A percentile compares a stretch with the other conserved stretches of the same genome.
phyloP scores from a whole-genome alignment of 768 basidiomycete species.

The Trametes coccinea region DNA sequence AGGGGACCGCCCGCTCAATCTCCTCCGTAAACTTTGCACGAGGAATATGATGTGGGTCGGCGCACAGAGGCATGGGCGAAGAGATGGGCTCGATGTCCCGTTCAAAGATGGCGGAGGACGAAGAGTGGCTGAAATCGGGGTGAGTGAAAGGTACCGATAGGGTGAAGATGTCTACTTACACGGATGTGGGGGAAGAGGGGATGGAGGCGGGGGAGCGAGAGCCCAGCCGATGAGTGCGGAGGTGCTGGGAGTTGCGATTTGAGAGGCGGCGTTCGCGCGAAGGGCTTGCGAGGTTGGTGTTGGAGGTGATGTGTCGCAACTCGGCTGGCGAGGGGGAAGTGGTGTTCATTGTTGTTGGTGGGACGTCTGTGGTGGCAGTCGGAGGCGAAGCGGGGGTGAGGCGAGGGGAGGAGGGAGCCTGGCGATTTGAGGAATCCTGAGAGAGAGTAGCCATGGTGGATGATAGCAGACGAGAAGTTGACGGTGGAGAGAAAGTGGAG shows the following conservation, averaged over 20 bases:
- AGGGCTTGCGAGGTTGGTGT: constrained; percentile 41
- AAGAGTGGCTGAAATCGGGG: constrained; percentile 52
- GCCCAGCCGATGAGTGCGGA: constrained; percentile 49
- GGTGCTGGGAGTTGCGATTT: constrained; percentile 49
- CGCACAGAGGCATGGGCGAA: constrained; percentile 38
- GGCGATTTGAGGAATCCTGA: constrained; percentile 15
- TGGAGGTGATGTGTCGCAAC: constrained; percentile 58
- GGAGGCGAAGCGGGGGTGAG: constrained; percentile 13
- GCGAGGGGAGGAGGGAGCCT: constrained; percentile 5
- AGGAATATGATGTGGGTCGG: constrained; percentile 73
- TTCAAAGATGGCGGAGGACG: constrained; percentile 89
- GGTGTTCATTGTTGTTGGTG: constrained; percentile 6
- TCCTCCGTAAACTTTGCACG: constrained; percentile 72
- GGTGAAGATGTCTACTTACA: constrained; percentile 46
- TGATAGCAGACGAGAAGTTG: constrained; percentile 17
- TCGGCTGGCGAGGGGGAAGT: constrained; percentile 31
- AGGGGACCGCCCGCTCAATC: constrained; percentile 79
- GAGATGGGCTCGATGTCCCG: constrained; percentile 80
- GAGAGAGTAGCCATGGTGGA: constrained; percentile 20
- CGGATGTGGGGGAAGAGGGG: constrained; percentile 76
- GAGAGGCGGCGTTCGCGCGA: constrained; percentile 40
- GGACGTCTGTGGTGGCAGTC: neutral
- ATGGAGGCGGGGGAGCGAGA: constrained; percentile 74
- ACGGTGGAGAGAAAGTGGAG: constrained; percentile 21
- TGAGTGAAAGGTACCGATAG: neutral